A percentile compares a stretch with the other conserved stretches of the same genome.
Conservation (phyloP, 2,329 filamentous ascomycete genomes). For the Zalaria sp. region DNA sequence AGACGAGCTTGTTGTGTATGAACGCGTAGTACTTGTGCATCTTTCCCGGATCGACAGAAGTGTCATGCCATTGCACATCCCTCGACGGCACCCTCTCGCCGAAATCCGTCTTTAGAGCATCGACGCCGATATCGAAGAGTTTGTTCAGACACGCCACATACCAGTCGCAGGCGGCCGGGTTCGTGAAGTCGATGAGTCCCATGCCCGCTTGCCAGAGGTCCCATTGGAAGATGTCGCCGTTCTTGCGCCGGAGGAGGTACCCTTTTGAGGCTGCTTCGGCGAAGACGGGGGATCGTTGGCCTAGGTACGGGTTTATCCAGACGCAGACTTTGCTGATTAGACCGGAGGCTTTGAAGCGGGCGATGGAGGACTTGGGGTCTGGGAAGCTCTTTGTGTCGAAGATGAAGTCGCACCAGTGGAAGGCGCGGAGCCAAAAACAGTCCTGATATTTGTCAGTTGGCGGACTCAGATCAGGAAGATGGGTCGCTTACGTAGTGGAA, state of each 20-base stretch:
- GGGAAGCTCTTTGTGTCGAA: constrained; percentile 57
- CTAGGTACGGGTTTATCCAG: constrained; percentile 66
- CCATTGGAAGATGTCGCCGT: constrained; percentile 59
- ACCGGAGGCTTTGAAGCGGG: constrained; percentile 47
- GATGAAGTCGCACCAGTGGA: constrained; percentile 62
- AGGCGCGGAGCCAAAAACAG: constrained; percentile 65
- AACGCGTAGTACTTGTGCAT: constrained; percentile 75
- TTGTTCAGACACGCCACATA: constrained; percentile 46
- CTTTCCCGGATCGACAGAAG: constrained; percentile 42
- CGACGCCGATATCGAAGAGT: constrained; percentile 55
- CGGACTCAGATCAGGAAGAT: too few relatives aligned
- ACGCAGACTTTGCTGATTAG: constrained; percentile 51
- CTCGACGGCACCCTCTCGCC: constrained; percentile 55
- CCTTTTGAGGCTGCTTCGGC: constrained; percentile 48
- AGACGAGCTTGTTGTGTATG: constrained; percentile 56
- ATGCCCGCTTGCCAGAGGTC: constrained; percentile 67
- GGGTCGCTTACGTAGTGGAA: constrained; percentile 44
- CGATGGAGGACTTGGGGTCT: constrained; percentile 50
- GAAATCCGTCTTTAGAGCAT: constrained; percentile 64
- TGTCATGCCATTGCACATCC: constrained; percentile 51
- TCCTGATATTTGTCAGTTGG: constrained; percentile 23
- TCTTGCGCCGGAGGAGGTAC: constrained; percentile 55
- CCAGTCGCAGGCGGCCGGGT: constrained; percentile 53
- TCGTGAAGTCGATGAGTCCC: constrained; percentile 62
- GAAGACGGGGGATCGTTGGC: constrained; percentile 54